These are phyloP conservation scores for Litchi chinensis DNA, from an alignment of 345 rosid species.

Conservation along the genomic window DNA sequence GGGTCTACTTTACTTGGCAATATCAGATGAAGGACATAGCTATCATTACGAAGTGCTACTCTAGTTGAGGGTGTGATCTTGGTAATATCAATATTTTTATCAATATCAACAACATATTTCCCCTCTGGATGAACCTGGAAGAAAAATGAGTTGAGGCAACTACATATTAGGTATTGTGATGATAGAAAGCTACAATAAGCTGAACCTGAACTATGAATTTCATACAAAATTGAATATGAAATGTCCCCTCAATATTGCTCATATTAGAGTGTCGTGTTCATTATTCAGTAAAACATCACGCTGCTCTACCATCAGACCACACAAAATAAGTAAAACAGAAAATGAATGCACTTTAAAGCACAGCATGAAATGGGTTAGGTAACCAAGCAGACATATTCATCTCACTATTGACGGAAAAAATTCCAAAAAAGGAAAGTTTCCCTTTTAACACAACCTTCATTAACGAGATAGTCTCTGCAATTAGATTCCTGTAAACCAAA, in stretches of 20 bases:
- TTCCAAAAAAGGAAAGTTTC: not conserved
- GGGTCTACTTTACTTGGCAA: constrained; percentile 98
- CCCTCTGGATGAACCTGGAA: constrained; percentile 99
- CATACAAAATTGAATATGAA: not conserved
- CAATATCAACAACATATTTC: constrained; percentile 95
- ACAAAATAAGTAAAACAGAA: not conserved
- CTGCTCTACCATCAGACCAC: not conserved
- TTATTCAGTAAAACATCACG: not conserved
- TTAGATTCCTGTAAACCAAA: not conserved
- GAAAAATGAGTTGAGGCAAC: constrained; percentile 1
- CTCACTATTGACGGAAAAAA: not conserved
- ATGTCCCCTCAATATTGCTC: not conserved
- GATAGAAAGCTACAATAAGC: not conserved
- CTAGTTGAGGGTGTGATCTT: constrained; percentile 93
- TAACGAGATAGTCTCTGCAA: not conserved
- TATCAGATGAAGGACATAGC: constrained; percentile 93
- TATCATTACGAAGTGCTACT: constrained; percentile 97
- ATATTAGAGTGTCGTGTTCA: not conserved
- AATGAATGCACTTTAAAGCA: not conserved
- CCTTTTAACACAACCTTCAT: not conserved
- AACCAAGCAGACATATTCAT: not conserved
- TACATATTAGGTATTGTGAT: not conserved
- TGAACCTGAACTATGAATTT: not conserved
- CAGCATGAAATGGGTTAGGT: not conserved
- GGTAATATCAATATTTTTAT: constrained; percentile 90